phyloP scores from a whole-genome alignment of 805 yeast genomes.

The Lipomyces mesembrius region DNA sequence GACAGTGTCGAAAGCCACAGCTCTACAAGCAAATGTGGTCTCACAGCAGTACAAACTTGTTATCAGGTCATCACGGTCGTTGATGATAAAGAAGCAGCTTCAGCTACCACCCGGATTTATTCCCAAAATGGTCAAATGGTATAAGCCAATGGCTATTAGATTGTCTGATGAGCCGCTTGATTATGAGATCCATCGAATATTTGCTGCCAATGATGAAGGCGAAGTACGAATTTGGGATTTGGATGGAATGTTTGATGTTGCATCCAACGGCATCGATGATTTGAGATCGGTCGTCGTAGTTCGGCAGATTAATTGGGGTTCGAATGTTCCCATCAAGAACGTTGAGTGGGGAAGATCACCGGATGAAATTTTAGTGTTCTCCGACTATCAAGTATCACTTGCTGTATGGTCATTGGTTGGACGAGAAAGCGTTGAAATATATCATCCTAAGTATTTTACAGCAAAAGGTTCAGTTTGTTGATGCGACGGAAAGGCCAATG shows the following conservation, averaged over 20 bases:
- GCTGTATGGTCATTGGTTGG: slow-evolving; percentile 31
- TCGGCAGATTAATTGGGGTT: slow-evolving; percentile 32
- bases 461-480: slow-evolving; percentile 1
- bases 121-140: slow-evolving; percentile 29
- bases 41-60: slow-evolving; percentile 13
- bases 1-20: slow-evolving; percentile 10
- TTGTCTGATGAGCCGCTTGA: slow-evolving; percentile 10
- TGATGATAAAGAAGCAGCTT: slow-evolving; percentile 23
- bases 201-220: slow-evolving; percentile 31
- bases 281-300: slow-evolving; percentile 25
- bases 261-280: slow-evolving; percentile 18
- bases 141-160: slow-evolving; percentile 8
- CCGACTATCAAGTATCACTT: slow-evolving; percentile 31
- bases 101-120: slow-evolving; percentile 24
- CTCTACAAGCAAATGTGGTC: neutral
- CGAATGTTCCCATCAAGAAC: slow-evolving; percentile 26
- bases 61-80: slow-evolving; percentile 23
- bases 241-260: slow-evolving; percentile 13
- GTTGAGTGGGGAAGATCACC: slow-evolving; percentile 35
- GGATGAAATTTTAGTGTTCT: slow-evolving; percentile 32
- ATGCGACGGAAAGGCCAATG: neutral
- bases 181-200: slow-evolving; percentile 23
- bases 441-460: slow-evolving; percentile 23
- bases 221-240: slow-evolving; percentile 32
- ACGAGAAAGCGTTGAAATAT: slow-evolving; percentile 26